A percentile compares a stretch with the other conserved stretches of the same genome.
These are phyloP conservation scores for Volvox carteri DNA, from an alignment of 163 green algal species.

Conservation along the genomic window DNA sequence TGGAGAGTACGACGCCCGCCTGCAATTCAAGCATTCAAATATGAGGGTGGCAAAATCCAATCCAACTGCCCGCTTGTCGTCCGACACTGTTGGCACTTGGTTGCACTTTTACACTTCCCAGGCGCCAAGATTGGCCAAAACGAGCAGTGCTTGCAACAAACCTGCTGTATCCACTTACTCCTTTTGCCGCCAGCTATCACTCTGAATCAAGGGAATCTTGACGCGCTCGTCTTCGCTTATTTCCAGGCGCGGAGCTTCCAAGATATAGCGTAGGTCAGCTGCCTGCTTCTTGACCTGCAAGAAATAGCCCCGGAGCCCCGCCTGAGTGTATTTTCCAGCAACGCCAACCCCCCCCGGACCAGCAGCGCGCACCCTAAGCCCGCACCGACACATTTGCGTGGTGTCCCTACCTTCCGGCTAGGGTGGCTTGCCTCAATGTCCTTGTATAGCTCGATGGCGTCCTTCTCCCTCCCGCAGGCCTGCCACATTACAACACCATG, in stretches of 20 bases:
- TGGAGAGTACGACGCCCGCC: conserved; percentile 31
- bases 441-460: conserved; percentile 87
- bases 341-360: no score
- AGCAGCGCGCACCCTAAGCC: no score
- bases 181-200: conserved; percentile 60
- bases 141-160: no score
- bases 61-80: not conserved
- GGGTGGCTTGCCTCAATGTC: conserved; percentile 86
- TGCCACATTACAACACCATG: conserved; percentile 26
- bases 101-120: no score
- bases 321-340: no score
- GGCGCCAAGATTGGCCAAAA: no score
- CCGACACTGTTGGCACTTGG: not conserved
- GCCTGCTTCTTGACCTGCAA: conserved; percentile 80
- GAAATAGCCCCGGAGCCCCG: no score
- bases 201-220: conserved; percentile 84
- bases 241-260: conserved; percentile 90
- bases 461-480: conserved; percentile 72
- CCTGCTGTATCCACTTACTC: conserved; percentile 56
- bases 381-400: no score
- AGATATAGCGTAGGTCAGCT: conserved; percentile 87
- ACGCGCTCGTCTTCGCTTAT: conserved; percentile 86
- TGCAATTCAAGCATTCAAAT: not conserved
- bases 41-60: not conserved
- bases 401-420: conserved; percentile 70